A percentile compares a stretch with the other conserved stretches of the same genome.
phyloP scores from a whole-genome alignment of 2,329 filamentous ascomycete species.

The Ophiocordyceps camponoti-rufipedis region DNA sequence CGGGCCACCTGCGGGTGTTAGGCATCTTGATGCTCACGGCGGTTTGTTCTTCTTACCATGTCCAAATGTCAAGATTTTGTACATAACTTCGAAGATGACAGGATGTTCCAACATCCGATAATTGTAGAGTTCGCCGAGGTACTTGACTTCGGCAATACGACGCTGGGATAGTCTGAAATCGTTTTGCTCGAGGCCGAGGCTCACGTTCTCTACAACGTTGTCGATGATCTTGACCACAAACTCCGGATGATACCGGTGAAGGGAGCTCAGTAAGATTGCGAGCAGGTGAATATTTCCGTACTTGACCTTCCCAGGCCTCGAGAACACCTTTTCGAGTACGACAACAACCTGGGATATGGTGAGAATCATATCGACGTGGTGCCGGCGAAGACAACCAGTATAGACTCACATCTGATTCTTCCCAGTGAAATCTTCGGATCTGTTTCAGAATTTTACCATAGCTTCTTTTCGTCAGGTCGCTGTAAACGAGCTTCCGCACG shows the following conservation, averaged over 20 bases:
- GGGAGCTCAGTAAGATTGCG: conserved; percentile 70
- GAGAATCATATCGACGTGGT: no score
- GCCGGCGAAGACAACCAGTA: no score
- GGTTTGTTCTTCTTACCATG: conserved; percentile 35
- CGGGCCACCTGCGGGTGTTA: conserved; percentile 41
- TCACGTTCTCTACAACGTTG: conserved; percentile 75
- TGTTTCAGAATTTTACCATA: conserved; percentile 89
- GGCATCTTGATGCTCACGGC: background rate
- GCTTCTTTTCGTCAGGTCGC: conserved; percentile 86
- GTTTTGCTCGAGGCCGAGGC: conserved; percentile 77
- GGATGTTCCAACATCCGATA: conserved; percentile 93
- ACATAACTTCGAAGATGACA: conserved; percentile 87
- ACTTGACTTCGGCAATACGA: conserved; percentile 88
- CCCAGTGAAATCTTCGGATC: conserved; percentile 91
- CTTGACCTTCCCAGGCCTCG: conserved; percentile 92
- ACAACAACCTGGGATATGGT: conserved; percentile 38
- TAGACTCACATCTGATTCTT: conserved; percentile 56
- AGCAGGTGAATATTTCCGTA: conserved; percentile 93
- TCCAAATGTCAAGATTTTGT: conserved; percentile 85
- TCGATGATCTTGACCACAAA: conserved; percentile 90
- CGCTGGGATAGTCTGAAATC: conserved; percentile 97
- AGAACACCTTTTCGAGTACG: conserved; percentile 78
- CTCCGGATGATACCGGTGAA: conserved; percentile 80
- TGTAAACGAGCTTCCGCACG: conserved; percentile 78
- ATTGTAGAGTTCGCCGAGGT: conserved; percentile 90